phyloP scores from a whole-genome alignment of 345 rosid species.

The Trapa bicornis region DNA sequence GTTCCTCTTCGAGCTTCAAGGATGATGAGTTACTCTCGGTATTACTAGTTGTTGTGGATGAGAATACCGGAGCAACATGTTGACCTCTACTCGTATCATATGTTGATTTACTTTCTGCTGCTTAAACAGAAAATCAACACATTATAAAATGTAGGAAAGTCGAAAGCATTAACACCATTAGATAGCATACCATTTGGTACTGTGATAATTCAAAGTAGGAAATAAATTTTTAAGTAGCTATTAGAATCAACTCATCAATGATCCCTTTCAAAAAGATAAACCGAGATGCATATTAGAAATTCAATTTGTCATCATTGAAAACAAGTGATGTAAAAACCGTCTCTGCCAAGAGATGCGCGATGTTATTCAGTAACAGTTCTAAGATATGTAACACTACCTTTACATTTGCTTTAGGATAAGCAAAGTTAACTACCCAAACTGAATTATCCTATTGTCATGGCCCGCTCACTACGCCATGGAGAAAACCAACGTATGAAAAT shows the following conservation, averaged over 20 bases:
- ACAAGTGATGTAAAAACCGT: neutral
- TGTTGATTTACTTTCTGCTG: constrained; percentile 56
- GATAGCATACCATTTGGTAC: neutral
- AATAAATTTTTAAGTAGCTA: neutral
- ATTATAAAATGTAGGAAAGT: neutral
- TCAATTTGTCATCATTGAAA: neutral
- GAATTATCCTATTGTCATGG: neutral
- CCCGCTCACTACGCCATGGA: neutral
- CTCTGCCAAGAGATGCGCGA: neutral
- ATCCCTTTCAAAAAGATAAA: neutral
- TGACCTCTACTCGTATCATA: constrained; percentile 66
- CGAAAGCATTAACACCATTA: neutral
- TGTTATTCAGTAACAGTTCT: neutral
- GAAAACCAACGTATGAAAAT: neutral
- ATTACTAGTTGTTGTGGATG: constrained; percentile 75
- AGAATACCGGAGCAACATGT: constrained; percentile 39
- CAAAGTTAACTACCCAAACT: neutral
- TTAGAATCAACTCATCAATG: neutral
- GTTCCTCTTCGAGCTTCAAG: constrained; percentile 77
- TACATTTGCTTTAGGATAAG: neutral
- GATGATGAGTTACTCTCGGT: constrained; percentile 75
- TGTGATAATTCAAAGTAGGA: neutral
- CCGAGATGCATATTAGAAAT: neutral
- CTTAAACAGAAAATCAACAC: neutral
- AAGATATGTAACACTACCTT: neutral